Base-by-base conservation (phyloP, 2,329 filamentous ascomycete genomes). In the Exophiala viscosa region DNA sequence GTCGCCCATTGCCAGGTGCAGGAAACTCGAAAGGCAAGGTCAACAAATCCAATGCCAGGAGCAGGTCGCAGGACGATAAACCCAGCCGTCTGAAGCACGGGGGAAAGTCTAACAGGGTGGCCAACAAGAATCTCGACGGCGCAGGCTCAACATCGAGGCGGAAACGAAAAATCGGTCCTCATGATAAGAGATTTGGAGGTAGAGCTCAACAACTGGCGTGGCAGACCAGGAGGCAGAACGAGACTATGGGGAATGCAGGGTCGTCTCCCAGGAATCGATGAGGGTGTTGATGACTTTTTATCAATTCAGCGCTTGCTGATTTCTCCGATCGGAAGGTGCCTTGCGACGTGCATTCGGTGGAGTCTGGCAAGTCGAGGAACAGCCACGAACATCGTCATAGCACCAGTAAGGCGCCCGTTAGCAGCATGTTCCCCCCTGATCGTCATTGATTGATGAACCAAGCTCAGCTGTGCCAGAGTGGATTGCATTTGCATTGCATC, bases 161-260 rank as follows among this genome's bases (percentile, higher is more conserved):
- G 9, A 42, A 42, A 40, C 32, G 47, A 31, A 48, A 40, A 41
- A 55, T 45, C 18, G 46, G 50, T 15, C 47, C 46, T 28, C 20
- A 48, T 23, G 55, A 55, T 34, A 50, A 39, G 39, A 41, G 52
- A 47, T 48, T 47, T 34, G 48, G 55, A 31, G 44, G 52, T 2
- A 41, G 31, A 36, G 48, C 50, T n/a, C 48, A 54, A 28, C 51
- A 42, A 28, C 40, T 42, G 18, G 40, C 47, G 41, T 51, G 55
- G 51, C 31, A 38, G 18, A 53, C 51, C 4, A 48, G 51, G 32
- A 55, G 47, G 28, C 28, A 34, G 17, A 50, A 42, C 13, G 55
- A 58, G 28, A 46, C 33, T 15, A 14, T 35, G 42, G 42, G 45
- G 18, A 42, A 35, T 11, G 33, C 20, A 31, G 34, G 9, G 18